Percentiles rank a stretch among this genome's conserved stretches.
Evolutionary conservation across 202 grass and related monocot species (phyloP).

Genomic region (Panicum virgatum): DNA sequence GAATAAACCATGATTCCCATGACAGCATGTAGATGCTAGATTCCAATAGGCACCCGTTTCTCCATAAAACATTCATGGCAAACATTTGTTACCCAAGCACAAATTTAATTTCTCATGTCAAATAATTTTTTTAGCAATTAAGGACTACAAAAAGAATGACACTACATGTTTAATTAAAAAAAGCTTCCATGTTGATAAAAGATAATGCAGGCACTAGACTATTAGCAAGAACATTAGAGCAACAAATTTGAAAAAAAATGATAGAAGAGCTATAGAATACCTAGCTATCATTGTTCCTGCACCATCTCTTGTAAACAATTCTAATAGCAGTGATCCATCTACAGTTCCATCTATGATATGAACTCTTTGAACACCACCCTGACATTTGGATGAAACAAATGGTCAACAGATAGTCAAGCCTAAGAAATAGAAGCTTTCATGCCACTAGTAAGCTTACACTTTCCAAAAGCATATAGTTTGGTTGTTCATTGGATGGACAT

Average conservation of each 20-base stretch:
- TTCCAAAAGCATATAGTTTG: conserved; percentile 6
- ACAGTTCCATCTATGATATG: conserved; percentile 86
- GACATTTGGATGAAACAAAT: conserved; percentile 43
- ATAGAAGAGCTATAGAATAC: conserved; percentile 39
- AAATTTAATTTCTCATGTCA: neutral
- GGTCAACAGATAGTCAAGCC: neutral
- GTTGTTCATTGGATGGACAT: neutral
- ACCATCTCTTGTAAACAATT: conserved; percentile 98
- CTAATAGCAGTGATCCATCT: conserved; percentile 78
- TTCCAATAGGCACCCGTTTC: neutral
- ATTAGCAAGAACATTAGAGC: conserved; percentile 5
- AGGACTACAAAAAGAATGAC: neutral
- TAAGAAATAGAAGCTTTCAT: conserved; percentile 1
- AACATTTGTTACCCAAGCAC: conserved; percentile 1
- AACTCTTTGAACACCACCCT: conserved; percentile 95
- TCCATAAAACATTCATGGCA: neutral
- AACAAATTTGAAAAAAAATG: conserved; percentile 9
- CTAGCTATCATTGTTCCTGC: conserved; percentile 92
- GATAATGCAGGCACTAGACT: conserved; percentile 15
- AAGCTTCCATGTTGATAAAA: conserved; percentile 8
- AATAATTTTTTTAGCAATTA: neutral
- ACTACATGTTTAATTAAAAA: neutral
- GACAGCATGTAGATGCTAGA: conserved; percentile 24
- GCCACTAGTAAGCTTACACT: conserved; percentile 26
- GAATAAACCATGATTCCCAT: conserved; percentile 22